Evolutionary conservation across 192 early-diverging fungal species (phyloP), one percentile per base, ranked within the genome.

Genomic region (Backusella macrospora): DNA sequence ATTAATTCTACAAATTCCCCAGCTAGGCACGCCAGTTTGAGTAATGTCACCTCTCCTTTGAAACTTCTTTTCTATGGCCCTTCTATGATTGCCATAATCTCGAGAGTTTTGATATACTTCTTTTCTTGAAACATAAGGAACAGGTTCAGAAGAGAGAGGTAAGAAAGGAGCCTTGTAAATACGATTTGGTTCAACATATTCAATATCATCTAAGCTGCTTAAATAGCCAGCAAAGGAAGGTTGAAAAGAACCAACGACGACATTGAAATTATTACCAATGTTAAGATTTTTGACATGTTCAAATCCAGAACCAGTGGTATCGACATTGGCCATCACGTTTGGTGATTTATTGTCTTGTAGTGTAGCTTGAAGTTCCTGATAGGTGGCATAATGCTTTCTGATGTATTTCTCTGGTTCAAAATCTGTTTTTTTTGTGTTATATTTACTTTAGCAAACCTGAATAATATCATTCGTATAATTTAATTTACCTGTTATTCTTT

Each of bases 1-100:
- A 39, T 81, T 62, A 21, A 87, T 79, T 29, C 86, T 64, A 18
- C 80, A 46, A 4, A 90, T 49, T 34, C 88, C 88, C 88, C 88
- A 90, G 16, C 82, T 72, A 16, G 71, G 42, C 6, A 72, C 73
- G 13, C 48, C 29, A 10, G 64, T 44, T 18, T 52, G 45, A 3
- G 64, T 46, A 6, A 43, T 3, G 6, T 29, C 7, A 46, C 47
- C 18, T 14, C 67, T 39, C 7, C 47, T 68, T 1, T 23, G 23
- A 13, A 46, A 29, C 10, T 3, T 44, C 12, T 43, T 29, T 23
- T 26, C 12, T 3, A 2, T 8, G 21, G 21, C 13, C 15, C 47
- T 29, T 14, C 37, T 34, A 42, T 37, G 49, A 14, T 15, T 12
- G 13, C 21, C 21, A 26, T 12, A 6, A 8, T 21, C 18, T 9